Conservation (phyloP, 2,329 filamentous ascomycete species). For the Colletotrichum sp. region DNA sequence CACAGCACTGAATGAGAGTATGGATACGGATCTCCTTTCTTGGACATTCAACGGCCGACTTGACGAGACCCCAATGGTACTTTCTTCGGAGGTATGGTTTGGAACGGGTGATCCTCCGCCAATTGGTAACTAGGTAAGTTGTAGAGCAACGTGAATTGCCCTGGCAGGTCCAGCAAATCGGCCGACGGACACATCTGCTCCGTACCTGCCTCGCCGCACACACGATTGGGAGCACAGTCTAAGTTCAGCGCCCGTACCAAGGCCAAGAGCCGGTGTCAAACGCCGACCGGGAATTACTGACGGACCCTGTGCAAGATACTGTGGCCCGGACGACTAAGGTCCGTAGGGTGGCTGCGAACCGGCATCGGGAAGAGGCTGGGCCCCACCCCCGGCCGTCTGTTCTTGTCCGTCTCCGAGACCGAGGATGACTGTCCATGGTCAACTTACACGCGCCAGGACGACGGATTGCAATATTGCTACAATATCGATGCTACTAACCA, state of each 20-base stretch:
- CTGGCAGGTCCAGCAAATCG: background rate
- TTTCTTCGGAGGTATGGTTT: background rate
- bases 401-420: background rate
- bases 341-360: background rate
- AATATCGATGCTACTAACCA: background rate
- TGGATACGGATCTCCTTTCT: background rate
- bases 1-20: background rate
- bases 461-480: background rate
- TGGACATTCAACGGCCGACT: background rate
- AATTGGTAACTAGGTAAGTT: background rate
- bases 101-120: background rate
- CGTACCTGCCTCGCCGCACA: background rate
- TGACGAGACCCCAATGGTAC: background rate
- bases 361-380: background rate
- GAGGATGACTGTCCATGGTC: background rate
- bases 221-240: rapidly evolving
- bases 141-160: background rate
- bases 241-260: background rate
- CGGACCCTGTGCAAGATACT: background rate
- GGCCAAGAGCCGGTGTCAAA: background rate
- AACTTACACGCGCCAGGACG: background rate
- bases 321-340: background rate
- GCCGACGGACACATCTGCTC: background rate
- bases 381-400: background rate
- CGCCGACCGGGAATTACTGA: background rate